phyloP scores from a whole-genome alignment of 768 basidiomycete species.

The Mycena leptocephala region DNA sequence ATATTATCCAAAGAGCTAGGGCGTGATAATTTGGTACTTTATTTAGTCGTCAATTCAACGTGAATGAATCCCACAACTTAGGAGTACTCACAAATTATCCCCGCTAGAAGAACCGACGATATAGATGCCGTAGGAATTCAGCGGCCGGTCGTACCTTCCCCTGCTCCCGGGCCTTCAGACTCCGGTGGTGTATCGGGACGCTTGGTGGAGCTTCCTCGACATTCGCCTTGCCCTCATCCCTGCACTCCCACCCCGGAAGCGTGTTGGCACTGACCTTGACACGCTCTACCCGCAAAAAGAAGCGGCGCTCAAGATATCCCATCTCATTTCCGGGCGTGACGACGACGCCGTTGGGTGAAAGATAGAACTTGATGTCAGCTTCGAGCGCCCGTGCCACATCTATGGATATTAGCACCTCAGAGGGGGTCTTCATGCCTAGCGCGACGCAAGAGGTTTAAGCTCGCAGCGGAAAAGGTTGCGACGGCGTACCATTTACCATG shows the following conservation, averaged over 20 bases:
- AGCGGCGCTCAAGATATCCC: constrained; percentile 67
- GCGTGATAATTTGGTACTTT: neutral
- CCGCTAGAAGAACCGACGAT: neutral
- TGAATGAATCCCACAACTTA: neutral
- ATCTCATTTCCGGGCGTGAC: constrained; percentile 74
- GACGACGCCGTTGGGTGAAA: constrained; percentile 79
- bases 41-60: neutral
- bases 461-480: neutral
- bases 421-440: constrained; percentile 64
- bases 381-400: constrained; percentile 69
- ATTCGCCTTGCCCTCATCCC: neutral
- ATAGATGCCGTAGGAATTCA: neutral
- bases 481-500: constrained; percentile 68
- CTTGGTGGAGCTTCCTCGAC: no score
- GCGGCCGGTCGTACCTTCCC: neutral
- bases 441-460: neutral
- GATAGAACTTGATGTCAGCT: constrained; percentile 69
- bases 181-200: neutral
- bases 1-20: neutral
- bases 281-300: constrained; percentile 71
- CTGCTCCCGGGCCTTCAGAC: neutral
- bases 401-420: constrained; percentile 78
- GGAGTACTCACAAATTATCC: neutral
- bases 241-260: constrained; percentile 1
- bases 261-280: constrained; percentile 15